Evolutionary conservation across 345 rosid species (phyloP), one percentile per base, ranked within the genome.

Genomic region (Mercurialis annua): DNA sequence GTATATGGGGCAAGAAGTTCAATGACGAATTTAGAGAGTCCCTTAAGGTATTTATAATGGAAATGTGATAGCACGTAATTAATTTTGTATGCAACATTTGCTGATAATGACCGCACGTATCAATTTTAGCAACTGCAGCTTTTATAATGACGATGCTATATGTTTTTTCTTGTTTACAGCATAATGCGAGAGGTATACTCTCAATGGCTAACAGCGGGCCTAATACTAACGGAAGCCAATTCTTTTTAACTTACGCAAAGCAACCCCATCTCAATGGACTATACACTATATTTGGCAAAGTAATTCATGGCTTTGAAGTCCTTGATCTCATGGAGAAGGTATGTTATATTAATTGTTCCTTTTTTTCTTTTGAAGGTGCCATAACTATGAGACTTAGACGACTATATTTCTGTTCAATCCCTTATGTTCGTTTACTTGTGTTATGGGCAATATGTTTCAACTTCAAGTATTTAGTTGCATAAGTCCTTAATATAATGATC

Each of bases 301-400:
- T 95, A 65, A 95, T 95, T 74, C 98, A 95, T 69, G 99, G 99
- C 29, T 94, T 94, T 70, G 99, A 94, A 82, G 95, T 94, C 48
- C 96, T 94, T 70, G 98, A 94, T 84, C 68, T 94, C 56, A 94
- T 94, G 99, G 99, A 94, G 73, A 94, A 94, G 98, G 98, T 91
- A 77, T 29, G 49, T 52, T 48, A 6, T 54, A 63, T 66, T 57
- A 31, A 12, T 34, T 9, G 8, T 30, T 40, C 3, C 48, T 33
- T 40, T 6, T 0, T 66, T 42, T 10, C 50, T 14, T 52, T 23
- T 70, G 53, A 18, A 51, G 9, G 6, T 14, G 27, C 5, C 26
- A 10, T n/a, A 27, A 53, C 2, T 3, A 17, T 52, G 38, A 30
- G 55, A 2, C 33, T 47, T 4, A 3, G 56, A 44, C 6, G 3